Conservation (phyloP, 352 stramenopile species). For the Phytophthora pluvialis region DNA sequence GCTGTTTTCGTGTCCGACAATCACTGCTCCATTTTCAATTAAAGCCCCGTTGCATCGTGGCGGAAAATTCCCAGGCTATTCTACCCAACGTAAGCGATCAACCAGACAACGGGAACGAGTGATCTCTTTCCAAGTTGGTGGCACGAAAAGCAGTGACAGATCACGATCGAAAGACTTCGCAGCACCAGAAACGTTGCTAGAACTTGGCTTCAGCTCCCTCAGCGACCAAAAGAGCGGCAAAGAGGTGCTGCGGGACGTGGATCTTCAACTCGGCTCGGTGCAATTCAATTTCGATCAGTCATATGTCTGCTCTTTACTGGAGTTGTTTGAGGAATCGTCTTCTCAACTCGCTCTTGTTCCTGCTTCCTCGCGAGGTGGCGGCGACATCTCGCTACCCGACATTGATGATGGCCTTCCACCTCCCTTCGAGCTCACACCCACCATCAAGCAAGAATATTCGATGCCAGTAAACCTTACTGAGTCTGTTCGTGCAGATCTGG, state of each 20-base stretch:
- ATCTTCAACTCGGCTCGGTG: constrained; percentile 75
- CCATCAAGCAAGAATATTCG: constrained; percentile 72
- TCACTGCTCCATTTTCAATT: constrained; percentile 69
- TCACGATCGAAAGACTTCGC: constrained; percentile 16
- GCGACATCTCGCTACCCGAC: constrained; percentile 11
- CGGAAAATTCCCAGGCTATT: constrained; percentile 38
- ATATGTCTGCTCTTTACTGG: constrained; percentile 79
- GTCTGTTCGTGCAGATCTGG: constrained; percentile 81
- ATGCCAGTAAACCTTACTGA: constrained; percentile 79
- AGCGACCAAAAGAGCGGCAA: constrained; percentile 67
- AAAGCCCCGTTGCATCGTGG: constrained; percentile 54
- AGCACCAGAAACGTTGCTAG: constrained; percentile 61
- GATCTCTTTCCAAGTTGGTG: constrained; percentile 59
- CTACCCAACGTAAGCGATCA: constrained; percentile 35
- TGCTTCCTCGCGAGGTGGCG: constrained; percentile 24
- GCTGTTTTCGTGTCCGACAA: constrained; percentile 80
- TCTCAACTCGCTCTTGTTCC: constrained; percentile 50
- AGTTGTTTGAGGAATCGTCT: constrained; percentile 76
- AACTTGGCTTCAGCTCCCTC: constrained; percentile 64
- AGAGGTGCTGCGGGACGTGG: constrained; percentile 61
- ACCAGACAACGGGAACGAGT: constrained; percentile 66
- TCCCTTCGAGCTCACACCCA: constrained; percentile 66
- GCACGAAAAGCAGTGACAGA: constrained; percentile 21
- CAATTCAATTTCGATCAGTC: constrained; percentile 89
- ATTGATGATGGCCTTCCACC: constrained; percentile 45